Evolutionary conservation across 2,329 filamentous ascomycete species (phyloP), one percentile per base, ranked within the genome.

Genomic region (Colletotrichum sp.): DNA sequence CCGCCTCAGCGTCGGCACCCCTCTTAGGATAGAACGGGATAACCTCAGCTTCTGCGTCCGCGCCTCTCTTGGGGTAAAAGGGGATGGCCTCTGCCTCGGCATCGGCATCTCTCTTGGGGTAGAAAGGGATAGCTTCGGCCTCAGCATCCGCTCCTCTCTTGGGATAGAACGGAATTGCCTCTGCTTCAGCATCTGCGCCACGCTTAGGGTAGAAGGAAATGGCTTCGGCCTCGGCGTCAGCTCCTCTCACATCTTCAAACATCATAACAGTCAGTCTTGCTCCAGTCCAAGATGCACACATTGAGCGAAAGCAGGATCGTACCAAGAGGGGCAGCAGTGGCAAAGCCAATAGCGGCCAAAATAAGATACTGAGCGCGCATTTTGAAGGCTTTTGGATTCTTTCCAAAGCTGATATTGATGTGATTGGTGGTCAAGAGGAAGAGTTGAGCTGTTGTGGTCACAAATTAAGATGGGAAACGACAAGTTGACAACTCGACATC

Each of bases 331-430:
- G 71, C 71, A 7, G 71, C 71, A 4, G 30, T 30, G 9, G 30
- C 55, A 19, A 73, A 16, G 30, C 55, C 64, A 36, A 55, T 12
- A 2, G 28, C 55, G 11, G 64, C 71, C 9, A 73, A 28, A 8
- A 73, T 16, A 5, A 69, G 55, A 30, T 61, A 36, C 30, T 73
- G 71, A 30, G 36, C 27, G 59, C 71, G 71, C 71, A 73, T 73
- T 1, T 9, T 73, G n/a, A 22, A 48, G 12, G n/a, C 11, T n/a
- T 48, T 13, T 12, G 44, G 44, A 0, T 4, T 36, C 13, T 36
- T 36, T 36, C 34, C 34, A 48, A 11, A 0, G n/a, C 22, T 2
- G 11, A 22, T 22, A 3, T 13, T 8, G 11, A 22, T 48, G 11
- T 48, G 44, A 48, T 48, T 7, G 11, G 22, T 48, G 6, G 12